phyloP scores from a whole-genome alignment of 495 filamentous ascomycete species.

The Penicillium nucicola region DNA sequence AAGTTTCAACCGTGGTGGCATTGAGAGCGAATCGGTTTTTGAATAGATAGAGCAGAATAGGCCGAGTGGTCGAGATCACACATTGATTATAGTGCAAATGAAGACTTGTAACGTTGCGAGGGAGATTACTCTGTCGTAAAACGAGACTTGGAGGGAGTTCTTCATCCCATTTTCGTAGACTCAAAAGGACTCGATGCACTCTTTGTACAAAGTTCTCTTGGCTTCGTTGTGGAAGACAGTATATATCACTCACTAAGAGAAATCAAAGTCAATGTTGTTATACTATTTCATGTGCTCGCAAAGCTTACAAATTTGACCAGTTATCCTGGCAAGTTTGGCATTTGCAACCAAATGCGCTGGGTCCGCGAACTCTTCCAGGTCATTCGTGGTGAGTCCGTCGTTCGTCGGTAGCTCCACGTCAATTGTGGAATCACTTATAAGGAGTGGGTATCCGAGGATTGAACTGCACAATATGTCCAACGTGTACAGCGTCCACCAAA shows the following conservation, averaged over 20 bases:
- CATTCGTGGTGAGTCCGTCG: conserved; percentile 13
- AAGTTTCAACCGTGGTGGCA: background rate
- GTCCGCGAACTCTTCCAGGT: conserved; percentile 23
- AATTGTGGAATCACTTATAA: conserved; percentile 20
- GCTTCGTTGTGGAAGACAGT: conserved; percentile 15
- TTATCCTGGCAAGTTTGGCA: conserved; percentile 20
- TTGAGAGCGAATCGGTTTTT: conserved; percentile 18
- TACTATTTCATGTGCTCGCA: too few species aligned
- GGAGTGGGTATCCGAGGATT: conserved; percentile 22
- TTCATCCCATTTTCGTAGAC: conserved; percentile 19
- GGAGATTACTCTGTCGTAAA: conserved; percentile 5
- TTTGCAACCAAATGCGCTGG: conserved; percentile 20
- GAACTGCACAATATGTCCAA: conserved; percentile 22
- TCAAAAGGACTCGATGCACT: conserved; percentile 23
- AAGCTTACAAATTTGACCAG: conserved; percentile 20
- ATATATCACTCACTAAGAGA: conserved; percentile 22
- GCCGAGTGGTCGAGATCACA: conserved; percentile 24
- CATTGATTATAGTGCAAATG: conserved; percentile 28
- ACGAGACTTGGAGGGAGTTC: conserved; percentile 15
- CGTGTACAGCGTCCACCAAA: conserved; percentile 28
- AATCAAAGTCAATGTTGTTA: too few species aligned
- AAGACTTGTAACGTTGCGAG: conserved; percentile 19
- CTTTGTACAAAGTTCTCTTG: conserved; percentile 20
- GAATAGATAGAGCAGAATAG: conserved; percentile 25
- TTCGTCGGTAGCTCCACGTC: conserved; percentile 25